Evolutionary conservation across 78 protist species (phyloP), one percentile per base, ranked within the genome.

Genomic region (Creolimax fragrantissima): DNA sequence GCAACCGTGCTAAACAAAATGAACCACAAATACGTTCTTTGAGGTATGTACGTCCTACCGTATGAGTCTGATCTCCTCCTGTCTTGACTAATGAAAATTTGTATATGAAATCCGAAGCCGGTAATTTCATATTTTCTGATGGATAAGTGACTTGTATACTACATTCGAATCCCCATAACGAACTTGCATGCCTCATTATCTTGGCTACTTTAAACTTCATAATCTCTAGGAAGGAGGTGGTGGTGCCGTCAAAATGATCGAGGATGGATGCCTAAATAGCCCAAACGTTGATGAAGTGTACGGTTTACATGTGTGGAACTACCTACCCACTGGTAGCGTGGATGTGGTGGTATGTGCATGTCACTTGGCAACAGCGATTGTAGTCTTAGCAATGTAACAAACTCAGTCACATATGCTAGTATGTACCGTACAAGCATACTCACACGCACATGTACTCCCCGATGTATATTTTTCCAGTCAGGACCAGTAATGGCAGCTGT

Each of bases 201-300:
- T n/a, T n/a, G n/a, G n/a, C n/a, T n/a, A n/a, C n/a, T n/a, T n/a
- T n/a, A n/a, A n/a, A n/a, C n/a, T n/a, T n/a, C n/a, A n/a, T n/a
- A n/a, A n/a, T n/a, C n/a, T n/a, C n/a, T 24, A 58, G 74, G 92
- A 90, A 43, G 92, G 88, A 41, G 44, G 88, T 32, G 92, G 88
- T 5, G 92, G 92, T 58, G 92, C 92, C 36, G n/a, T 5, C 35
- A 4, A 35, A 42, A 90, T 90, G 92, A 35, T 90, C 4, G 92
- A 44, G 45, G 88, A 81, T 81, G 11, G 88, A 11, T 84, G 88
- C 35, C 88, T 84, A 37, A 37, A 84, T 2, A 84, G 36, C 88
- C 88, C 88, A 11, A 6, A 84, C 6, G 4, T 66, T 42, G 92
- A 90, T 4, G 4, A 17, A 37, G 44, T 90, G 43, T 90, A 41